Conservation (phyloP, 2,329 filamentous ascomycete genomes). For the Sclerotinia trifoliorum region DNA sequence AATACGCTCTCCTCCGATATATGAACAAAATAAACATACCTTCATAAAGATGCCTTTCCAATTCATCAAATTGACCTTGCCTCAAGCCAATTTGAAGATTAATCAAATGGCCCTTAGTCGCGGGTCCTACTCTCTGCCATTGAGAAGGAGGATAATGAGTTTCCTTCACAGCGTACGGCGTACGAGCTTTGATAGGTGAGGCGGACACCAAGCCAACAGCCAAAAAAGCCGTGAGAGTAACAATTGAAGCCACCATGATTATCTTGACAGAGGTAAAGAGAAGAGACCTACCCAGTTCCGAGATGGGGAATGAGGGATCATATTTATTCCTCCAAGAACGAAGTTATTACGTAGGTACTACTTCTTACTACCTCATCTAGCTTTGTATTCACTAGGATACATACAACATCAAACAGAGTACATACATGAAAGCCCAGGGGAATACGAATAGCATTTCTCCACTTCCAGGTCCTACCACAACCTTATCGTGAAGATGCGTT, state of each 20-base stretch:
- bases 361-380: not conserved
- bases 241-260: conserved; percentile 23
- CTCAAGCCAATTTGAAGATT: conserved; percentile 24
- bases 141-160: conserved; percentile 20
- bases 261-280: not conserved
- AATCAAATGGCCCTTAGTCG: conserved; percentile 6
- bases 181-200: conserved; percentile 23
- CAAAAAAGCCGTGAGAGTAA: not conserved
- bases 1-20: too few relatives aligned
- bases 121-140: conserved; percentile 22
- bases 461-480: conserved; percentile 9
- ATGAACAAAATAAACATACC: not conserved
- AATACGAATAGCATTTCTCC: not conserved
- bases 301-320: not conserved
- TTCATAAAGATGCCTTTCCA: conserved; percentile 24
- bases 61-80: conserved; percentile 23
- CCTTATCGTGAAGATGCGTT: conserved; percentile 8
- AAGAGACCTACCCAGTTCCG: not conserved
- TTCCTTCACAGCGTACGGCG: conserved; percentile 24
- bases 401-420: too few relatives aligned
- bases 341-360: too few relatives aligned
- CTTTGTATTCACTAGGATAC: not conserved
- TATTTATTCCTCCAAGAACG: not conserved
- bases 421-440: not conserved
- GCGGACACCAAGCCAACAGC: conserved; percentile 12